Evolutionary conservation across 768 basidiomycete species (phyloP).

Genomic region (Sistotremastrum niveocremeum): DNA sequence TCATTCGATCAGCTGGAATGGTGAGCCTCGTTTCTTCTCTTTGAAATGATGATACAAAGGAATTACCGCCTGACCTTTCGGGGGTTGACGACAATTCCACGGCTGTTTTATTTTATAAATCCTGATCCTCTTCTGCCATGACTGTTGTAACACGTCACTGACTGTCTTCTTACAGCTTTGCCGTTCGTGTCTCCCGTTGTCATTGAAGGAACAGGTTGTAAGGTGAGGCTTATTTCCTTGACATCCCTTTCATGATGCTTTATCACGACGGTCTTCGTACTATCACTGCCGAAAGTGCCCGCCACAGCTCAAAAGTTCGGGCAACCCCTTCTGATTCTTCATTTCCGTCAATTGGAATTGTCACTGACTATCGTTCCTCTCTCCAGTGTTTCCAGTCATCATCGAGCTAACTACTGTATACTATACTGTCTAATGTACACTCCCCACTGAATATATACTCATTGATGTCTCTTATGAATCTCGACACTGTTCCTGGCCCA

Average conservation of each 20-base stretch:
- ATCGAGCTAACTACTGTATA: too few species aligned
- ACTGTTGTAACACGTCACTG: not conserved
- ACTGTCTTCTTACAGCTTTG: not conserved
- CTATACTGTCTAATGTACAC: too few species aligned
- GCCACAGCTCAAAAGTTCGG: slow-evolving; percentile 82
- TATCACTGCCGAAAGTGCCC: slow-evolving; percentile 75
- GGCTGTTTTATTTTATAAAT: slow-evolving; percentile 60
- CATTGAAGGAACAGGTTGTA: not conserved
- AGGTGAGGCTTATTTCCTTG: slow-evolving; percentile 10
- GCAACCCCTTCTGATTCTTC: slow-evolving; percentile 60
- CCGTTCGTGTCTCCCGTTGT: not conserved
- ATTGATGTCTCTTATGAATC: too few species aligned
- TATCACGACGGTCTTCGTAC: slow-evolving; percentile 94
- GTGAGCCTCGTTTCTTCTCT: slow-evolving; percentile 23
- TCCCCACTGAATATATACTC: too few species aligned
- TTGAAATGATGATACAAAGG: slow-evolving; percentile 50
- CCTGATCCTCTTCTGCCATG: slow-evolving; percentile 28
- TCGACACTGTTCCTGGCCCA: too few species aligned
- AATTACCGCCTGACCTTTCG: slow-evolving; percentile 73
- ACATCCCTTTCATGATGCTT: slow-evolving; percentile 40
- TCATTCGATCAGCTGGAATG: not conserved
- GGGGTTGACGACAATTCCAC: slow-evolving; percentile 60
- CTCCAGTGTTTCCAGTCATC: too few species aligned
- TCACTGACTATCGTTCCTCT: too few species aligned
- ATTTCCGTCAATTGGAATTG: too few species aligned